These are phyloP conservation scores for Hyphodiscus sp. DNA, from an alignment of 2,329 filamentous ascomycete species.

Conservation along the genomic window DNA sequence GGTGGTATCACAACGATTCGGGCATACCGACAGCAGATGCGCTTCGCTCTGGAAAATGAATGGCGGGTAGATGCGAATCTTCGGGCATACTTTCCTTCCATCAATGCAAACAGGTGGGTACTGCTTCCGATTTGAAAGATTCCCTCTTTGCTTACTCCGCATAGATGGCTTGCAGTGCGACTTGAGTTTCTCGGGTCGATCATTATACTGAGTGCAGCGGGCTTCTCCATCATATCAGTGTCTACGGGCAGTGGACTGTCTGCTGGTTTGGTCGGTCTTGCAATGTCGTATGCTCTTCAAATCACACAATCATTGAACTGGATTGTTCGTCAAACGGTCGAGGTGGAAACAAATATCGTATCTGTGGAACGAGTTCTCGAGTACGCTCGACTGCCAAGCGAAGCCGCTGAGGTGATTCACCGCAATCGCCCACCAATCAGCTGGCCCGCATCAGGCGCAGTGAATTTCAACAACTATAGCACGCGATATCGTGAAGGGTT, in stretches of 20 bases:
- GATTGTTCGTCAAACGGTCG: slow-evolving; percentile 97
- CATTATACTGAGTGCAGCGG: slow-evolving; percentile 83
- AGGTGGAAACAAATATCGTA: slow-evolving; percentile 99
- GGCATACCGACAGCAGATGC: slow-evolving; percentile 80
- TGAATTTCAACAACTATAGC: slow-evolving; percentile 90
- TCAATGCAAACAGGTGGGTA: slow-evolving; percentile 56
- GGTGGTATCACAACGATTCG: slow-evolving; percentile 93
- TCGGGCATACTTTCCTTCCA: slow-evolving; percentile 89
- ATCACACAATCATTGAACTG: slow-evolving; percentile 97
- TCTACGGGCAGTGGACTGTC: slow-evolving; percentile 56
- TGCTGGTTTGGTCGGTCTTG: slow-evolving; percentile 76
- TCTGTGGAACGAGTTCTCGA: slow-evolving; percentile 96
- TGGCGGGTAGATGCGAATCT: slow-evolving; percentile 95
- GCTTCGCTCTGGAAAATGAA: slow-evolving; percentile 91
- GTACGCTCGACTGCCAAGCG: slow-evolving; percentile 84
- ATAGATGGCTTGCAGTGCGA: slow-evolving; percentile 89
- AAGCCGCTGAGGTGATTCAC: slow-evolving; percentile 90
- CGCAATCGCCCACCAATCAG: slow-evolving; percentile 73
- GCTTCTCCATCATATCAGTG: slow-evolving; percentile 76
- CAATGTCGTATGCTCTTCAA: slow-evolving; percentile 95
- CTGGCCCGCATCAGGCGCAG: slow-evolving; percentile 85
- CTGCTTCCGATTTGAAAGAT: background rate
- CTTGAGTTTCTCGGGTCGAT: slow-evolving; percentile 93
- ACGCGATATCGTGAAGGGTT: slow-evolving; percentile 85
- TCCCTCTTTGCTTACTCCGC: slow-evolving; percentile 6